Evolutionary conservation across 108 stramenopile genomes (phyloP).

Genomic region (Fistulifera solaris): DNA sequence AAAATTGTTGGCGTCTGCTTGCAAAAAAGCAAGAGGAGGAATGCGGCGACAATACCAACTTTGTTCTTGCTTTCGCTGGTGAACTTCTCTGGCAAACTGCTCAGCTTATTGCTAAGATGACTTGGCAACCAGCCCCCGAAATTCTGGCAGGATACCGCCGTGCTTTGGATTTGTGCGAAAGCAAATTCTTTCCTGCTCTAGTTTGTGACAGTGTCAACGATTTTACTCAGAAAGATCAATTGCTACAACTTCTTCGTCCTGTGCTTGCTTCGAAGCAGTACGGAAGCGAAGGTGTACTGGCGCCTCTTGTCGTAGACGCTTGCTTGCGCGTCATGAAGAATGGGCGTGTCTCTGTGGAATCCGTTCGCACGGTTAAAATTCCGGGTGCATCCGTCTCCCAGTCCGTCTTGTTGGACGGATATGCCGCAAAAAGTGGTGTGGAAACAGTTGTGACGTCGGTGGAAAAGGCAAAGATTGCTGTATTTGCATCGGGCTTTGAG

Average conservation of each 20-base stretch:
- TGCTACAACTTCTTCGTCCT: slow-evolving; percentile 58
- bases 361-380: slow-evolving; percentile 93
- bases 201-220: slow-evolving; percentile 38
- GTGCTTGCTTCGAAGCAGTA: slow-evolving; percentile 91
- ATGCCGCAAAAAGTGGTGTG: slow-evolving; percentile 82
- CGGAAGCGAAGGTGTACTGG: slow-evolving; percentile 71
- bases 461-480: slow-evolving; percentile 83
- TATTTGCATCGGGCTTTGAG: slow-evolving; percentile 96
- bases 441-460: slow-evolving; percentile 71
- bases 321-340: slow-evolving; percentile 73
- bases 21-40: slow-evolving; percentile 91
- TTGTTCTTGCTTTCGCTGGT: slow-evolving; percentile 89
- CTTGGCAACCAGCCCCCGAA: slow-evolving; percentile 82
- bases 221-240: slow-evolving; percentile 39
- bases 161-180: slow-evolving; percentile 55
- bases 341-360: slow-evolving; percentile 66
- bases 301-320: slow-evolving; percentile 90
- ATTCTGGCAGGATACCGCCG: slow-evolving; percentile 83
- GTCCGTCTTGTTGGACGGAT: slow-evolving; percentile 83
- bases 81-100: slow-evolving; percentile 82
- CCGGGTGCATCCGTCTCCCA: slow-evolving; percentile 80
- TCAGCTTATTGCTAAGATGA: slow-evolving; percentile 82
- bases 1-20: slow-evolving; percentile 87
- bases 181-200: slow-evolving; percentile 55
- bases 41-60: slow-evolving; percentile 94